Base-by-base conservation (phyloP, 176 grass and related monocot genomes). In the Guadua angustifolia region DNA sequence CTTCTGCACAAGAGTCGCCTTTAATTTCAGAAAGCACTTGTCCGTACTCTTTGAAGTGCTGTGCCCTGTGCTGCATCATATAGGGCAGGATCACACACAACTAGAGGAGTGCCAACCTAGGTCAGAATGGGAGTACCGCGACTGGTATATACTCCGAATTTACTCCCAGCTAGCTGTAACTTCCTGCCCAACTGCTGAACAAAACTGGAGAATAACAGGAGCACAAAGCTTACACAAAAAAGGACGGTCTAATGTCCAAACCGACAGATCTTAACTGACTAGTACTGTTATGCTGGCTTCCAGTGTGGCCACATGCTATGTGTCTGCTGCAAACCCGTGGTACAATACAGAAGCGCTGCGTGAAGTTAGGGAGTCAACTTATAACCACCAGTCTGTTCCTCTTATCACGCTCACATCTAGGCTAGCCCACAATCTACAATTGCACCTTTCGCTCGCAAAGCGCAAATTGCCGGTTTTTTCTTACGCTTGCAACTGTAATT, bases 281-380 rank as follows among this genome's bases (percentile, higher is more conserved):
- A 40, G 53, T 56, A 44, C 61, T 84, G 64, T 71, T 85, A 81
- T 83, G 83, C 88, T 77, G 64, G 71, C 64, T 85, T 89, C 83
- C 71, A 77, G 83, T 25, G 78, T 42, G 64, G 78, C 71, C 78
- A 89, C 83, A 86, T 89, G 88, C 72, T 19, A 0, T 15, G 9
- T 85, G 77, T 60, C 82, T 65, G 62, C 78, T 58, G 70, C 29
- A 58, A 65, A 7, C n/a, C 55, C 73, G 52, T 78, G 73, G 33
- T 63, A 42, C 45, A 15, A 25, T 53, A 43, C 46, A 39, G 36
- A 9, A 69, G 25, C n/a, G 25, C 66, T 22, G 40, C 40, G 11
- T 33, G 58, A 53, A 39, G 16, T 56, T 29, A 67, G 26, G 22
- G 9, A 82, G 19, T 69, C 53, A 71, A 72, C 73, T 63, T 72